Conservation (phyloP, 352 stramenopile species). For the Globisporangium okanoganense region DNA sequence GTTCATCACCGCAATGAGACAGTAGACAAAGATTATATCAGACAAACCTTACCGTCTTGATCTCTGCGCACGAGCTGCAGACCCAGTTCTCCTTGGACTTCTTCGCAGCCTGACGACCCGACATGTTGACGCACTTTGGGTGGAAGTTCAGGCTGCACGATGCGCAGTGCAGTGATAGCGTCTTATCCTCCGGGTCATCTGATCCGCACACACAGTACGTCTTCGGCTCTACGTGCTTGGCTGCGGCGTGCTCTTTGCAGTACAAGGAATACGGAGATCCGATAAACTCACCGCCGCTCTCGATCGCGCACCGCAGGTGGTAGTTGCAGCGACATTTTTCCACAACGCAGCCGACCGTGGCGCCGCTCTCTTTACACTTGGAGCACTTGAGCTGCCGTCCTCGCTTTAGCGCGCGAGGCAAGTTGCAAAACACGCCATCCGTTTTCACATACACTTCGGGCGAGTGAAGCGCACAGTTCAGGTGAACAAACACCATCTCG, state of each 20-base stretch:
- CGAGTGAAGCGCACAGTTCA: conserved; percentile 81
- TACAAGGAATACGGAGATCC: conserved; percentile 69
- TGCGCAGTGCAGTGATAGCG: conserved; percentile 52
- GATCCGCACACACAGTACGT: conserved; percentile 48
- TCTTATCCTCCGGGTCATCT: conserved; percentile 35
- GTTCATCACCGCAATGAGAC: too few relatives aligned
- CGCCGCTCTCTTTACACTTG: conserved; percentile 57
- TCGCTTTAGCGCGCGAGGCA: conserved; percentile 71
- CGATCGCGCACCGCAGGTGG: conserved; percentile 72
- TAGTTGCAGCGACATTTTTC: conserved; percentile 77
- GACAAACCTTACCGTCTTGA: conserved; percentile 15
- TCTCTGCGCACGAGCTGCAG: conserved; percentile 28
- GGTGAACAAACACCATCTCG: conserved; percentile 71
- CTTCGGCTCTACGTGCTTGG: conserved; percentile 33
- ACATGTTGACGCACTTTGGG: conserved; percentile 80
- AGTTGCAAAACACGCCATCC: conserved; percentile 77
- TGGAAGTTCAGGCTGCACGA: conserved; percentile 72
- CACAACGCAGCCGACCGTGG: conserved; percentile 75
- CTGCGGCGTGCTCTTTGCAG: conserved; percentile 58
- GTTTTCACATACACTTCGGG: conserved; percentile 80
- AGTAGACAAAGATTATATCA: too few relatives aligned
- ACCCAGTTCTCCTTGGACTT: conserved; percentile 52
- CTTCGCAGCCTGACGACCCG: conserved; percentile 50
- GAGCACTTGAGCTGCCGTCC: conserved; percentile 75
- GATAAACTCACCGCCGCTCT: conserved; percentile 69